A percentile compares a stretch with the other conserved stretches of the same genome.
phyloP scores from a whole-genome alignment of 2,329 filamentous ascomycete genomes.

The Pestalotiopsis sp. region DNA sequence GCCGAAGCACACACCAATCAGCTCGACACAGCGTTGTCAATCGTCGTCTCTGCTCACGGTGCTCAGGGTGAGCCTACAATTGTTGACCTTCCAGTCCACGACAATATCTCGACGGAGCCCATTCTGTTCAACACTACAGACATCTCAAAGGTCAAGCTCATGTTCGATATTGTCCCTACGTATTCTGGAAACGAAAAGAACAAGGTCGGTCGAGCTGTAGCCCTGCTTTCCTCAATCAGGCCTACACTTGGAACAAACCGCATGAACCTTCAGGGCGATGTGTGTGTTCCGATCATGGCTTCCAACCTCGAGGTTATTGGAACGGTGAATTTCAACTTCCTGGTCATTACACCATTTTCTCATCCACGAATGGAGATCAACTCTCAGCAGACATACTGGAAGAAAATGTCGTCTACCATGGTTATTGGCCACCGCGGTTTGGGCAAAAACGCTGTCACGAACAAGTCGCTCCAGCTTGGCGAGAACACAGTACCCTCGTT shows the following conservation, averaged over 20 bases:
- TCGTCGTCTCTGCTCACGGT: constrained; percentile 84
- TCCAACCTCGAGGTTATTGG: constrained; percentile 88
- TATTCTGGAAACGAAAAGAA: constrained; percentile 88
- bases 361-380: constrained; percentile 94
- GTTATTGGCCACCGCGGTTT: constrained; percentile 72
- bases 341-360: constrained; percentile 90
- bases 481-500: constrained; percentile 97
- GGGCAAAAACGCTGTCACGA: constrained; percentile 84
- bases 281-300: constrained; percentile 87
- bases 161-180: constrained; percentile 94
- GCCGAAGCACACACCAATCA: constrained; percentile 88
- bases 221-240: constrained; percentile 82
- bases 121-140: constrained; percentile 85
- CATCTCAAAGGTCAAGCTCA: constrained; percentile 76
- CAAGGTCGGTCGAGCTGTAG: constrained; percentile 86
- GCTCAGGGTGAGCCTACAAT: constrained; percentile 85
- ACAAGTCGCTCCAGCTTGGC: constrained; percentile 87
- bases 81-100: constrained; percentile 90
- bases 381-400: constrained; percentile 94
- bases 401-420: constrained; percentile 86
- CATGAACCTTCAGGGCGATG: constrained; percentile 90
- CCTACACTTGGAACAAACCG: constrained; percentile 79
- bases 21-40: constrained; percentile 88
- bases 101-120: constrained; percentile 90
- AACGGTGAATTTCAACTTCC: constrained; percentile 93